These are phyloP conservation scores for Colletotrichum magnum DNA, from an alignment of 2,329 filamentous ascomycete species.

Conservation along the genomic window DNA sequence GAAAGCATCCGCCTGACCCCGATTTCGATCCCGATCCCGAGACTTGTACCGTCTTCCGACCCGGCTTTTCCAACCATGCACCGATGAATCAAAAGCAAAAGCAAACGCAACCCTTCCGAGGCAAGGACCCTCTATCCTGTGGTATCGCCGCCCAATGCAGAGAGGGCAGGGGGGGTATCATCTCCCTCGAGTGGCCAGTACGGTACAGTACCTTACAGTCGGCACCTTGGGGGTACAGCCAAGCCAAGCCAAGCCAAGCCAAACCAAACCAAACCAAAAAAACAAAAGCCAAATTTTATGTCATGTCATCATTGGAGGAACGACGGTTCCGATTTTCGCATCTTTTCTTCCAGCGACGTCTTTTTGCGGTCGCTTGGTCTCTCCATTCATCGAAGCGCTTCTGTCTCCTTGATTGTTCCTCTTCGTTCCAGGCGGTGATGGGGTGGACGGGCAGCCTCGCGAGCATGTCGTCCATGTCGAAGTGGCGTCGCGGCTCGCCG, in stretches of 20 bases:
- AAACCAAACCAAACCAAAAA: neutral
- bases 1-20: constrained; percentile 20
- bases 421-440: constrained; percentile 36
- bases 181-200: constrained; percentile 21
- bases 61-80: constrained; percentile 23
- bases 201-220: neutral
- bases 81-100: constrained; percentile 29
- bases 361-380: constrained; percentile 24
- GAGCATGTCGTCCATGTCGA: constrained; percentile 41
- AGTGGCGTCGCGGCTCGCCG: constrained; percentile 37
- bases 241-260: constrained; percentile 6
- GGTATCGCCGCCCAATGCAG: constrained; percentile 38
- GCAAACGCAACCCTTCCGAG: constrained; percentile 18
- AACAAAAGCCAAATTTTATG: constrained; percentile 3
- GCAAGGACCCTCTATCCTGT: constrained; percentile 28
- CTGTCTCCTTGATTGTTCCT: constrained; percentile 34
- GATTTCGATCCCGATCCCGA: neutral
- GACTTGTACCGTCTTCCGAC: neutral
- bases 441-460: constrained; percentile 37
- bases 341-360: constrained; percentile 31
- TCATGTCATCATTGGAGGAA: constrained; percentile 32
- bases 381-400: constrained; percentile 40
- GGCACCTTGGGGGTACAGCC: neutral
- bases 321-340: constrained; percentile 3
- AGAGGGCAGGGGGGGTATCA: constrained; percentile 5